Evolutionary conservation across 495 filamentous ascomycete species (phyloP).

Genomic region (Lindgomyces ingoldianus): DNA sequence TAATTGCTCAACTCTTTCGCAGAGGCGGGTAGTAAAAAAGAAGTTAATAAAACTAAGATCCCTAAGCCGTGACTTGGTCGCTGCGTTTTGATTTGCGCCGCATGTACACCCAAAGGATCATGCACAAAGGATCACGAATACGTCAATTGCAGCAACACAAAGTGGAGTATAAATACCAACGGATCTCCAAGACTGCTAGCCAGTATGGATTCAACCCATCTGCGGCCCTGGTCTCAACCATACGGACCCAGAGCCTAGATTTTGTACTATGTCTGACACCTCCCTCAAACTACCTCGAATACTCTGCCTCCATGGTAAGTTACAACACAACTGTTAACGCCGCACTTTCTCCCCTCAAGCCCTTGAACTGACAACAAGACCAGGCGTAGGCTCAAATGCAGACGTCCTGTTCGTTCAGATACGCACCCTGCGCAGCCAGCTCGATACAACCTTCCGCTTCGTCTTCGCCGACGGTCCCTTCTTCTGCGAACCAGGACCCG

Average conservation of each 20-base stretch:
- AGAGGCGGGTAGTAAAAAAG: too few species aligned
- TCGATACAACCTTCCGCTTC: background rate
- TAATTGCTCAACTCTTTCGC: too few species aligned
- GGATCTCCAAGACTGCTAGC: too few species aligned
- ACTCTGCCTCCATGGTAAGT: background rate
- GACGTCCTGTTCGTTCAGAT: background rate
- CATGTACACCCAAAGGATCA: background rate
- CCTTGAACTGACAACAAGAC: background rate
- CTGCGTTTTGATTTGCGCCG: too few species aligned
- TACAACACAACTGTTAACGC: background rate
- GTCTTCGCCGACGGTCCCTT: conserved; percentile 2
- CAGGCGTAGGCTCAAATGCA: conserved; percentile 3
- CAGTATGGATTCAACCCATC: too few species aligned
- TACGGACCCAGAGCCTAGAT: background rate
- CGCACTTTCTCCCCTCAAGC: background rate
- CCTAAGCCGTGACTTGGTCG: too few species aligned
- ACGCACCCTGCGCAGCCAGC: background rate
- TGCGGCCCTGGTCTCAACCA: background rate
- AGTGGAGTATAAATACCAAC: background rate
- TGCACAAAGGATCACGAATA: background rate
- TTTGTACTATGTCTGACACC: background rate
- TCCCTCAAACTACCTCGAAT: background rate
- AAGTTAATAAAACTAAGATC: too few species aligned
- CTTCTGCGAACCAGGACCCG: background rate
- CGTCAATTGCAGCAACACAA: background rate